Base-by-base conservation (phyloP, 495 filamentous ascomycete species). In the Aspergillus nidulans region DNA sequence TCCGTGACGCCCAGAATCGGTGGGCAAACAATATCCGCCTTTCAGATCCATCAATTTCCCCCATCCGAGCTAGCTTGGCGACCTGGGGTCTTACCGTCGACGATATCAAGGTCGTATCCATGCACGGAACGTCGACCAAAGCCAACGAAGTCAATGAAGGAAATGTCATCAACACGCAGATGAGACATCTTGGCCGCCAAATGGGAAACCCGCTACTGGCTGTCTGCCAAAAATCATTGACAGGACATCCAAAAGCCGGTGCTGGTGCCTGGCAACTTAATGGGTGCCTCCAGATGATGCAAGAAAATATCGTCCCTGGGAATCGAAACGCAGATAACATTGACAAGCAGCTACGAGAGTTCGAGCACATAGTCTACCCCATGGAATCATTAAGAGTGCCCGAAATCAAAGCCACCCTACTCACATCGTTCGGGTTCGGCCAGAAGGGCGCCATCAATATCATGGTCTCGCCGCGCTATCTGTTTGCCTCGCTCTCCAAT, bases 91-190 rank as follows among this genome's bases (percentile, higher is more conserved):
- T 99, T 32, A 95, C 91, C 3, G 89, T 99, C 60, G 95, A 99
- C 67, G 95, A 99, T 63, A 83, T 99, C 43, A 85, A 72, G 51
- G 91, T 97, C 28, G 92, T 90, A 4, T 97, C 94, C 16, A 97
- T 97, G 87, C 94, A 99, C 73, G 94, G 94, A 56, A 99, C 94
- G 36, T 97, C 92, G 16, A 99, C 94, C 34, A 91, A 92, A 56
- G 95, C 95, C 52, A 99, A 99, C 65, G 94, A 99, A 76, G 95
- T 97, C 85, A 99, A 99, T 69, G 94, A 99, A 70, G 96, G 91
- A 28, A 91, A 92, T 48, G 92, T 96, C 64, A 86, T 99, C 62
- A 96, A 94, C 79, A 88, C 95, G 67, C 95, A 97, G 76, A 81
- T 99, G 73, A 83, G 82, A 57, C 95, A 99, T 70, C 88, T 99